phyloP scores from a whole-genome alignment of 2,329 filamentous ascomycete species.

The Fulvia fulva region DNA sequence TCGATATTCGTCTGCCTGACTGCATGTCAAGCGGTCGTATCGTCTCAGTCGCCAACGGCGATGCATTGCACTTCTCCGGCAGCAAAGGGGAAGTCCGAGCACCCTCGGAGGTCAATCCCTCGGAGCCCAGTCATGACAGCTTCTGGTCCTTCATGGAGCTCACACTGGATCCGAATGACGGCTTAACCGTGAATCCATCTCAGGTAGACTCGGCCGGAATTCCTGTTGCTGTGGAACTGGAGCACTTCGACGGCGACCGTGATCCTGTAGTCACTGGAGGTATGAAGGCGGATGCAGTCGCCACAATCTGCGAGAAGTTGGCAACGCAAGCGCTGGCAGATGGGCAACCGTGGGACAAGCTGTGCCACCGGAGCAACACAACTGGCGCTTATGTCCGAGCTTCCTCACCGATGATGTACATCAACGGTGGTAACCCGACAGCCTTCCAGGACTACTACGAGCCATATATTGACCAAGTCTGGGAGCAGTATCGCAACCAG shows the following conservation, averaged over 20 bases:
- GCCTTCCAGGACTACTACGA: slow-evolving; percentile 48
- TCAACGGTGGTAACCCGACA: slow-evolving; percentile 38
- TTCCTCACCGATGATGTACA: slow-evolving; percentile 35
- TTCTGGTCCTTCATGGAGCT: slow-evolving; percentile 41
- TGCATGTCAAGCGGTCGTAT: not conserved
- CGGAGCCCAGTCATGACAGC: not conserved
- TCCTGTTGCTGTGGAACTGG: slow-evolving; percentile 47
- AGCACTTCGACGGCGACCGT: slow-evolving; percentile 28
- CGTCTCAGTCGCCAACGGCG: not conserved
- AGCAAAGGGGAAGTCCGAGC: not conserved
- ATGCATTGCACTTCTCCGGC: not conserved
- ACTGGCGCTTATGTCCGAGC: slow-evolving; percentile 35
- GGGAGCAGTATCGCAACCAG: slow-evolving; percentile 40
- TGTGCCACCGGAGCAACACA: slow-evolving; percentile 45
- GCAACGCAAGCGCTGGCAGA: slow-evolving; percentile 51
- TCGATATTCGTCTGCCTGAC: not conserved
- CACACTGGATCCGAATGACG: slow-evolving; percentile 38
- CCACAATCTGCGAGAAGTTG: slow-evolving; percentile 50
- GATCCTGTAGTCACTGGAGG: slow-evolving; percentile 48
- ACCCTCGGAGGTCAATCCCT: not conserved
- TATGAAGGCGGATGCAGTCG: slow-evolving; percentile 52
- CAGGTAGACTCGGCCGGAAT: slow-evolving; percentile 33
- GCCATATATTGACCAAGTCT: slow-evolving; percentile 46
- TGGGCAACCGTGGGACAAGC: slow-evolving; percentile 56
- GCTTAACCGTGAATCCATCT: slow-evolving; percentile 38